Base-by-base conservation (phyloP, 2,329 filamentous ascomycete species). In the Trichoderma cornu-damae region DNA sequence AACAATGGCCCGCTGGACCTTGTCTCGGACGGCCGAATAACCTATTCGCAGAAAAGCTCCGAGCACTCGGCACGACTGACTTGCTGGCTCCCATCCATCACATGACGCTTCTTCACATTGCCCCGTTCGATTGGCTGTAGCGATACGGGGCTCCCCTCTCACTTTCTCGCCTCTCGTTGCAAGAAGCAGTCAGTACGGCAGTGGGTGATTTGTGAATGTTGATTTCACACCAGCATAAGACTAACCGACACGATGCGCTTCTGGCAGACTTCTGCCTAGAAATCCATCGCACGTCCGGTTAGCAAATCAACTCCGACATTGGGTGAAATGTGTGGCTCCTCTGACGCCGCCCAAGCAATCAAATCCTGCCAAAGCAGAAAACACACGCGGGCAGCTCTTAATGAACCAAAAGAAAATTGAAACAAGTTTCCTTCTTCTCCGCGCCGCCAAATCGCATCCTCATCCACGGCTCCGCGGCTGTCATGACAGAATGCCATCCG, bases 401-500 rank as follows among this genome's bases (percentile, higher is more conserved):
- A 80, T 81, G 75, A 76, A 70, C 78, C 79, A 67, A 66, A 64
- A 30, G 28, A 30, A 30, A 28, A n/a, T n/a, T 54, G 51, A 55
- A 55, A 55, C 52, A 55, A 58, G 67, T 65, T 66, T 62, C 67
- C 64, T 76, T 74, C 68, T 73, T 84, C 73, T 84, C 76, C 73
- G 78, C 81, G 70, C 70, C 75, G 61, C 81, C 72, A 78, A 82
- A 85, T 80, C 80, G 81, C 80, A 75, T 72, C 67, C 74, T 74
- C 81, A 86, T 80, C 85, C 86, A 88, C 73, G 74, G 75, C 75
- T 68, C 75, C 76, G 78, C 79, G 71, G 74, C 74, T 76, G 70
- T 63, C 68, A 78, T 76, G 76, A 79, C 88, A 91, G 84, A 89
- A 92, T 80, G 87, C 76, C 79, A 77, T 73, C 75, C 77, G 72